These are phyloP conservation scores for Anisogramma anomala DNA, from an alignment of 2,329 filamentous ascomycete genomes.

Conservation along the genomic window DNA sequence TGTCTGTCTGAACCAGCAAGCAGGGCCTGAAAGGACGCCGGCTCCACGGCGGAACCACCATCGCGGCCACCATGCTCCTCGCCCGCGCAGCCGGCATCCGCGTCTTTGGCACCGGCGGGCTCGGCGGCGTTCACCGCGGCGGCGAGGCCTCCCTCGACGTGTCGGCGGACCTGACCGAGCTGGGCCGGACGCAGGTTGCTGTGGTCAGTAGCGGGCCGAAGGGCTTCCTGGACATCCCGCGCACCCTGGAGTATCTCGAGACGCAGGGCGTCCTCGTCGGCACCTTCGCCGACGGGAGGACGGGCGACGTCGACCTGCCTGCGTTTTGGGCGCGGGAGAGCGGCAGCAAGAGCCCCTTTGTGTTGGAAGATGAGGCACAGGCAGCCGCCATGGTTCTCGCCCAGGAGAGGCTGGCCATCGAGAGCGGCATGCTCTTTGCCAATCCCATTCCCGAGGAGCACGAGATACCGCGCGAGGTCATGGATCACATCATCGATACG, in stretches of 20 bases:
- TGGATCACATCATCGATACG: slow-evolving; percentile 56
- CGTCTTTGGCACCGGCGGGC: slow-evolving; percentile 86
- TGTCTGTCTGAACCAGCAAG: background rate
- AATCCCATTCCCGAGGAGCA: slow-evolving; percentile 69
- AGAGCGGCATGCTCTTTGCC: slow-evolving; percentile 74
- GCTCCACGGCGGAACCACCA: slow-evolving; percentile 82
- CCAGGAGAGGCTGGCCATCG: slow-evolving; percentile 59
- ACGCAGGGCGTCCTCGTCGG: slow-evolving; percentile 69
- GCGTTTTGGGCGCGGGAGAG: slow-evolving; percentile 90
- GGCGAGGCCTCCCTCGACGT: slow-evolving; percentile 82
- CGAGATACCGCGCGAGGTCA: slow-evolving; percentile 59
- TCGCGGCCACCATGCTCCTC: slow-evolving; percentile 85
- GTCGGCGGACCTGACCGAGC: slow-evolving; percentile 87
- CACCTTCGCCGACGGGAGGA: slow-evolving; percentile 77
- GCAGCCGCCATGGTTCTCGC: slow-evolving; percentile 83
- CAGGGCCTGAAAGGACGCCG: slow-evolving; percentile 54
- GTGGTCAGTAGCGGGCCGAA: slow-evolving; percentile 89
- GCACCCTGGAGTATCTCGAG: slow-evolving; percentile 70
- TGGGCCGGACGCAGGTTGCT: slow-evolving; percentile 77
- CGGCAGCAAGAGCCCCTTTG: slow-evolving; percentile 64
- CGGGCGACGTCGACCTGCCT: slow-evolving; percentile 68
- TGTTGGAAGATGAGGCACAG: slow-evolving; percentile 63
- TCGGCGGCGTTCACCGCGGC: slow-evolving; percentile 87
- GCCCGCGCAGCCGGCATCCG: slow-evolving; percentile 78
- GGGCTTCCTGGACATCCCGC: slow-evolving; percentile 84